These are phyloP conservation scores for Luzula sylvatica DNA, from an alignment of 176 grass and related monocot genomes.

Conservation along the genomic window DNA sequence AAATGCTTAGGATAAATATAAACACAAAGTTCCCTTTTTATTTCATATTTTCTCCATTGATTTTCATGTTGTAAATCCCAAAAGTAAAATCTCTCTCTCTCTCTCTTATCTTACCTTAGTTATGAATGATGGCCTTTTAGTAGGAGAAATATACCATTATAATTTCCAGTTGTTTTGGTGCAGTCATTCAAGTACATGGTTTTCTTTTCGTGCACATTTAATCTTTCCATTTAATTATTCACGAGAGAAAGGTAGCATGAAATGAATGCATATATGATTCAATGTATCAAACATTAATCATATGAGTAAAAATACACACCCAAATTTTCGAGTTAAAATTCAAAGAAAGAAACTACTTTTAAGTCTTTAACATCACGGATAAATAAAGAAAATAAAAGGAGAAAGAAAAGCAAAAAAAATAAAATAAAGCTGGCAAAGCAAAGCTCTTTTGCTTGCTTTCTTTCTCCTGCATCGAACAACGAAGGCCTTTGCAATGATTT, in stretches of 20 bases:
- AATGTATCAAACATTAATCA: neutral
- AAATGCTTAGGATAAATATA: neutral
- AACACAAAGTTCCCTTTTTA: neutral
- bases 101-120: neutral
- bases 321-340: slow-evolving; percentile 16
- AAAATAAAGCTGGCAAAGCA: slow-evolving; percentile 22
- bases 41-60: slow-evolving; percentile 1
- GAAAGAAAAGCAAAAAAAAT: neutral
- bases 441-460: slow-evolving; percentile 2
- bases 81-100: neutral
- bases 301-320: slow-evolving; percentile 16
- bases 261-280: neutral
- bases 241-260: slow-evolving; percentile 18
- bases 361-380: slow-evolving; percentile 10
- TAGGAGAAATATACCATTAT: slow-evolving; percentile 14
- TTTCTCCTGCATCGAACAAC: neutral
- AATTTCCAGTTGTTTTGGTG: slow-evolving; percentile 7
- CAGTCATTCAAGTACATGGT: neutral
- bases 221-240: slow-evolving; percentile 20
- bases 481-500: slow-evolving; percentile 38
- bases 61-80: slow-evolving; percentile 7
- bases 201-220: slow-evolving; percentile 2
- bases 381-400: slow-evolving; percentile 12
- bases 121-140: neutral
- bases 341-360: slow-evolving; percentile 6